Evolutionary conservation across 805 yeast species (phyloP), one percentile per base, ranked within the genome.

Genomic region (Candida hungchunana): DNA sequence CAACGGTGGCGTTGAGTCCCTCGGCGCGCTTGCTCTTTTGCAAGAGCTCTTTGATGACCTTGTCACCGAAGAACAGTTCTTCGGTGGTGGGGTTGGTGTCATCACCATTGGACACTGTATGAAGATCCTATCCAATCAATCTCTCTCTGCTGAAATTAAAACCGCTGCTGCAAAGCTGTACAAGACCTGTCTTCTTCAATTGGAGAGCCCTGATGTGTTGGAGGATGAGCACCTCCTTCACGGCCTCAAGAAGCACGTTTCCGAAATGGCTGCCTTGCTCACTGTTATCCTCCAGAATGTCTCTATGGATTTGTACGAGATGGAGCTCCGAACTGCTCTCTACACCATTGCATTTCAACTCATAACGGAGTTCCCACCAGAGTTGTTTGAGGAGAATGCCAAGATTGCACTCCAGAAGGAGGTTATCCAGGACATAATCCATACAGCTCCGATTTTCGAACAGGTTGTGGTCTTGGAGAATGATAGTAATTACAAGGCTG

Each of bases 1-100:
- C 1, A 49, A 52, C 3, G 40, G 42, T 8, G 39, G 44, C 2
- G 14, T 28, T 12, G 43, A 45, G 5, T 34, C 45, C 5, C 41
- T 44, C 9, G 55, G 53, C 19, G 53, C 51, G 1, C 34, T 51
- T 13, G 37, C 72, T 4, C 76, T 82, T 4, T 62, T 86, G 29
- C 76, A 72, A 47, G 97, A 90, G 42, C 66, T 93, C 17, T 80
- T 88, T 43, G 93, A 84, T 51, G 97, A 93, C 51, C 68, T 88
- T 33, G 76, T 93, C 20, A 73, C 90, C 2, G 96, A 87, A 39
- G 87, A 80, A 23, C 90, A 85, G 58, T 90, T 89, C 55, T 84
- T 88, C 66, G 81, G 76, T 36, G 81, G 76, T 9, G 84, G 83
- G 2, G 69, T 81, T 27, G 90, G 89, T 3, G 43, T 56, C 14